These are phyloP conservation scores for Exserohilum turcica DNA, from an alignment of 2,329 filamentous ascomycete genomes.

Conservation along the genomic window DNA sequence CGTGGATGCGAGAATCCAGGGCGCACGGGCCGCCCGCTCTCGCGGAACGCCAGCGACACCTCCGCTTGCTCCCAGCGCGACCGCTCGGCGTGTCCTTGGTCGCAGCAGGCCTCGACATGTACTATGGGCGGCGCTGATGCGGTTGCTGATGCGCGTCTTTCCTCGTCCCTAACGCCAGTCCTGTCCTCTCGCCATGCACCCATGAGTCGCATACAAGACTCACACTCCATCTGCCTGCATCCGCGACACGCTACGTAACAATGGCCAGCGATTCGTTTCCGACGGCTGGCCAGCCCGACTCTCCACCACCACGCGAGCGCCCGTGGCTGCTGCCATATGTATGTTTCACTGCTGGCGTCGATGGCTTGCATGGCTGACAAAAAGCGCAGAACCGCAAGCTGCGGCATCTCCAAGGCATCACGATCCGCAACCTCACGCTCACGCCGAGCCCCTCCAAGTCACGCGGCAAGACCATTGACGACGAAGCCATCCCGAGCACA, in stretches of 20 bases:
- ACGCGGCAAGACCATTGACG: constrained; percentile 71
- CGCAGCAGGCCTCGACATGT: constrained; percentile 2
- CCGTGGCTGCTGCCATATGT: constrained; percentile 49
- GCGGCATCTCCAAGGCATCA: constrained; percentile 84
- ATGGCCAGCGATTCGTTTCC: constrained; percentile 30
- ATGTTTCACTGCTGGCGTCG: constrained; percentile 5
- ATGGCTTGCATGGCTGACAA: neutral
- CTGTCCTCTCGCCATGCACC: constrained; percentile 2
- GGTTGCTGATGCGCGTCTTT: constrained; percentile 6
- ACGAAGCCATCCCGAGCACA: constrained; percentile 71
- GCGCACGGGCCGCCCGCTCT: constrained; percentile 13
- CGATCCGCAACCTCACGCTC: constrained; percentile 84
- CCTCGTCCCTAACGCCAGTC: neutral
- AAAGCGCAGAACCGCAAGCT: constrained; percentile 77
- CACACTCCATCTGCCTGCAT: neutral
- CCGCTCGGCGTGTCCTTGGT: constrained; percentile 16
- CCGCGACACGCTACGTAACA: constrained; percentile 21
- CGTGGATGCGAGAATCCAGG: constrained; percentile 15
- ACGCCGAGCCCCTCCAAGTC: constrained; percentile 53
- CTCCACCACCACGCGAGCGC: constrained; percentile 37
- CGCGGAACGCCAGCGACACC: constrained; percentile 14
- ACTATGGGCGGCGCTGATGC: constrained; percentile 20
- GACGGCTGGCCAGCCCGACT: constrained; percentile 15
- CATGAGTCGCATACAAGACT: constrained; percentile 6
- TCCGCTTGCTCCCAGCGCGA: constrained; percentile 26